phyloP scores from a whole-genome alignment of 805 yeast genomes.

The Barnettozyma populi region DNA sequence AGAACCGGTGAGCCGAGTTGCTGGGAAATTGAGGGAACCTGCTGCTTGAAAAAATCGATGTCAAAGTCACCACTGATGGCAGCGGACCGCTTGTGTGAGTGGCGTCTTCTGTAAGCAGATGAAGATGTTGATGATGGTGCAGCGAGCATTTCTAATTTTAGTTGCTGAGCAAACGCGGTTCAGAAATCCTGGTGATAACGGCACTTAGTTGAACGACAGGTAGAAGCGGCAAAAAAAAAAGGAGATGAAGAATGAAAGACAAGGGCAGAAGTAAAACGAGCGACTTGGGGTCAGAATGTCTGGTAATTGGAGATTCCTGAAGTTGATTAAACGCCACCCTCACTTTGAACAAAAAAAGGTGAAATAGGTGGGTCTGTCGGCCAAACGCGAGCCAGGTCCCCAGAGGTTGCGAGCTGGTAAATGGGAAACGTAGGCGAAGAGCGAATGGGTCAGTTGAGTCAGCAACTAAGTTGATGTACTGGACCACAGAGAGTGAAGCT shows the following conservation, averaged over 20 bases:
- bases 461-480: neutral
- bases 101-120: constrained; percentile 42
- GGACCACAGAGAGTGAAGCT: neutral
- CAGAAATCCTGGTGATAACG: neutral
- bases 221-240: neutral
- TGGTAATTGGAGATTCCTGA: neutral
- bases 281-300: neutral
- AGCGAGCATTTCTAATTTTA: constrained; percentile 14
- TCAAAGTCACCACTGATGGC: constrained; percentile 88
- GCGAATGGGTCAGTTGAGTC: neutral
- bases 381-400: neutral
- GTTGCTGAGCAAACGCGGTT: neutral
- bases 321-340: neutral
- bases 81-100: constrained; percentile 80
- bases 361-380: neutral
- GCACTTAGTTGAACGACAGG: neutral
- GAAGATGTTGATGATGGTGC: constrained; percentile 7
- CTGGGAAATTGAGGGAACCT: constrained; percentile 16
- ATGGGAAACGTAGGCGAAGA: neutral
- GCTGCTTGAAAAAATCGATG: constrained; percentile 19
- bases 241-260: neutral
- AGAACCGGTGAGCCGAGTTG: constrained; percentile 6
- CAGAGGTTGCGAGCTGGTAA: neutral
- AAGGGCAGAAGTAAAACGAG: neutral
- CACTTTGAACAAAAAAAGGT: neutral